Evolutionary conservation across 441 rosid species (phyloP), one percentile per base, ranked within the genome.

Genomic region (Mallotus japonicus): DNA sequence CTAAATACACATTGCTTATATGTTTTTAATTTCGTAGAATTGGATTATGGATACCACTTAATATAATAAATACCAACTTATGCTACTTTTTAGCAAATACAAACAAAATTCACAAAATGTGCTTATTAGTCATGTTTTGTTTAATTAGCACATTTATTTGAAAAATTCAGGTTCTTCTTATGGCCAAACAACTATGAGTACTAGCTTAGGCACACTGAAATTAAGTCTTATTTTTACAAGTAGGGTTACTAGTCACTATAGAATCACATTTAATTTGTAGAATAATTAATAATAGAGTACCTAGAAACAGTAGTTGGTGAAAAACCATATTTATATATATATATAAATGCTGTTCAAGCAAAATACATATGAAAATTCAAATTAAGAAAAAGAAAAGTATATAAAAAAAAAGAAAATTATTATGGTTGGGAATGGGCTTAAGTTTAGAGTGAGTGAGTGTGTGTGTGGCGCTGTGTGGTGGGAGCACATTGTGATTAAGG

Each of bases 401-500:
- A 24, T 24, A n/a, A n/a, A n/a, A n/a, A n/a, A n/a, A n/a, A 44
- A 44, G 12, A 8, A 44, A 37, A 37, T 37, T 37, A 37, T 37
- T 44, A 44, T 7, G 49, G 2, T 44, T 7, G 2, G 47, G 12
- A 44, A 2, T 17, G 24, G 12, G 22, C 40, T 62, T 15, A 46
- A 40, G 28, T 47, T 46, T 58, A 3, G 66, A 32, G 17, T 4
- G 40, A 37, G 40, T 37, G 40, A 28, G 32, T 28, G 32, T 28
- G 32, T 28, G 32, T 28, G 32, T 28, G 32, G 32, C 6, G 32
- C 6, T 37, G 40, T 2, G 14, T 20, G 9, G 54, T 12, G 56
- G 10, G 60, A 34, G 53, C 61, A 17, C 50, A 76, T 3, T 28
- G 32, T 28, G 32, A 28, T 28, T 19, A 72, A 72, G 77, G 75